Conservation (phyloP, 2,329 filamentous ascomycete species). For the Colletotrichum tropicicola region DNA sequence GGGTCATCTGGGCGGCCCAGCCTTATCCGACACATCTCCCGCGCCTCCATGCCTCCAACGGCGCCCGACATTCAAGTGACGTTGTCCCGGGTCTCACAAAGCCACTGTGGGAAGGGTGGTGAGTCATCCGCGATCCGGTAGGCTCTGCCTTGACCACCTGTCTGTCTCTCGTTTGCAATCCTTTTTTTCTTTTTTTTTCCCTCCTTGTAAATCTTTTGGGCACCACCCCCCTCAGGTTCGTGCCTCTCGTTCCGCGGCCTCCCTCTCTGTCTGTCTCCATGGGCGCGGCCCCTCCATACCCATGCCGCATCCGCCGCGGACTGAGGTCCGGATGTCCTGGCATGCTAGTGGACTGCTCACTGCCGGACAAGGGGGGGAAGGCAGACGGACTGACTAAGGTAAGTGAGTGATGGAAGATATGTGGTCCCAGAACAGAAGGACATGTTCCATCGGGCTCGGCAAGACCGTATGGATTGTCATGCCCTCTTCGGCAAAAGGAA, state of each 20-base stretch:
- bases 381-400: no score
- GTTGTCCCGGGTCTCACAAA: not conserved
- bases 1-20: no score
- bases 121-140: not conserved
- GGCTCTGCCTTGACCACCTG: not conserved
- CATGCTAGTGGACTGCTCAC: not conserved
- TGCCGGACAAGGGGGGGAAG: not conserved
- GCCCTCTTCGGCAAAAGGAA: no score
- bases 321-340: constrained; percentile 8
- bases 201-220: no score
- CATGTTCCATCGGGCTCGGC: no score
- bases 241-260: not conserved
- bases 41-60: not conserved
- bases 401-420: no score
- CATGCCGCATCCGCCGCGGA: not conserved
- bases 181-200: no score
- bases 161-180: no score
- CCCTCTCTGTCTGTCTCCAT: not conserved
- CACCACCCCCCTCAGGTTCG: no score
- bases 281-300: not conserved
- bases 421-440: no score
- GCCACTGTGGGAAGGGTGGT: not conserved
- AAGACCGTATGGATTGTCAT: no score
- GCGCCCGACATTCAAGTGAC: constrained; percentile 9
- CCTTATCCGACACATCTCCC: constrained; percentile 1